Conservation (phyloP, 2,329 filamentous ascomycete genomes). For the Beauveria sp. region DNA sequence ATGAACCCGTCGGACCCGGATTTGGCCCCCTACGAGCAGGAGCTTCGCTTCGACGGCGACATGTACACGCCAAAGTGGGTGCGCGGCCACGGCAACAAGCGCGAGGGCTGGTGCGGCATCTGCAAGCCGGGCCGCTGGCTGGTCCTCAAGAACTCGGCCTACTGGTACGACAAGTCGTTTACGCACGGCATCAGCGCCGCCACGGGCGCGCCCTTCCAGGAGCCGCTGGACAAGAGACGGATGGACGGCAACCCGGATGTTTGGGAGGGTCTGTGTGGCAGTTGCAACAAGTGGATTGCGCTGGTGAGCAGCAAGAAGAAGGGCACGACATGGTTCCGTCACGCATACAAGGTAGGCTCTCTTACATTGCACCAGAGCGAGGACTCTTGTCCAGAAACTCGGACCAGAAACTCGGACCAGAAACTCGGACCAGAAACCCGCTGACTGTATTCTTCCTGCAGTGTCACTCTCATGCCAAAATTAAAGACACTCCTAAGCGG, state of each 20-base stretch:
- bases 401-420: not conserved
- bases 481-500: slow-evolving; percentile 63
- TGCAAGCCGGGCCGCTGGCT: slow-evolving; percentile 83
- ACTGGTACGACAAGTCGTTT: slow-evolving; percentile 91
- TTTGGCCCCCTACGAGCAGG: slow-evolving; percentile 69
- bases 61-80: slow-evolving; percentile 81
- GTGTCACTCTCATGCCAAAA: slow-evolving; percentile 66
- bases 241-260: slow-evolving; percentile 77
- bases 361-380: not conserved
- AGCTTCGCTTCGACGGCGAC: slow-evolving; percentile 71
- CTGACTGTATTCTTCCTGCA: slow-evolving; percentile 21
- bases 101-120: slow-evolving; percentile 83
- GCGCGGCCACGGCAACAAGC: slow-evolving; percentile 77
- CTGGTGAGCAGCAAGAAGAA: slow-evolving; percentile 84
- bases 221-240: slow-evolving; percentile 65
- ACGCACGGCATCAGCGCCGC: slow-evolving; percentile 80
- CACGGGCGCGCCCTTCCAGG: slow-evolving; percentile 70
- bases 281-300: slow-evolving; percentile 74
- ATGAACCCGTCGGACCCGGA: slow-evolving; percentile 74
- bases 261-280: slow-evolving; percentile 72
- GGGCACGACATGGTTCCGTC: slow-evolving; percentile 85
- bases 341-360: slow-evolving; percentile 72
- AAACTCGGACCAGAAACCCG: not conserved
- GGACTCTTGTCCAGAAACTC: not conserved
- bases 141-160: slow-evolving; percentile 82